Evolutionary conservation across 441 rosid species (phyloP).

Genomic region (Pelargonium cotyledonis): DNA sequence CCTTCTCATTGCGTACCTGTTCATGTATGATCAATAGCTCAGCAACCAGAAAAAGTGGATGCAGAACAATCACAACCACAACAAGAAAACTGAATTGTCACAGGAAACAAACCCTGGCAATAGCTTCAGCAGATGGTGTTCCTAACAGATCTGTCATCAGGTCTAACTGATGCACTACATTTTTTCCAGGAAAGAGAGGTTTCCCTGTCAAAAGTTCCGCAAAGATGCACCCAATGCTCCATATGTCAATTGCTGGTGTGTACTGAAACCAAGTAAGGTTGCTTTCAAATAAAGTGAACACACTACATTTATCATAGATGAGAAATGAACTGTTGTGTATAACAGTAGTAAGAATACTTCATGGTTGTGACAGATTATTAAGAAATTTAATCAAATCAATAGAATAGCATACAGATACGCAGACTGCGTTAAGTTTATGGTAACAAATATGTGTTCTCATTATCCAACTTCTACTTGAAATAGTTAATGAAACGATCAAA

Average conservation of each 20-base stretch:
- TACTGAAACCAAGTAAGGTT: slow-evolving; percentile 44
- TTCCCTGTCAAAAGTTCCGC: slow-evolving; percentile 94
- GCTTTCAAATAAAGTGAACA: slow-evolving; percentile 20
- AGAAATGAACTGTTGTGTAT: neutral
- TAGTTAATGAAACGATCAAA: neutral
- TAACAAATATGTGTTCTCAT: neutral
- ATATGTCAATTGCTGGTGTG: slow-evolving; percentile 95
- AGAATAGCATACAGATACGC: neutral
- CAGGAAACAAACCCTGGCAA: slow-evolving; percentile 58
- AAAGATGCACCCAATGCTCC: slow-evolving; percentile 99
- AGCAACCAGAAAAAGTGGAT: slow-evolving; percentile 5
- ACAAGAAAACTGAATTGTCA: neutral
- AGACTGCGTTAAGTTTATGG: neutral
- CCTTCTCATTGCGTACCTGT: slow-evolving; percentile 97
- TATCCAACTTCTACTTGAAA: neutral
- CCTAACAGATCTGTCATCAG: slow-evolving; percentile 97
- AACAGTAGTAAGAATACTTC: neutral
- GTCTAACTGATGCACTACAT: slow-evolving; percentile 97
- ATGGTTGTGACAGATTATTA: neutral
- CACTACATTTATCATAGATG: neutral
- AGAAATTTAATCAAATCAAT: neutral
- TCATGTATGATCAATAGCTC: slow-evolving; percentile 18
- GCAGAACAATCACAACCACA: slow-evolving; percentile 2
- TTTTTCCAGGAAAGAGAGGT: slow-evolving; percentile 95
- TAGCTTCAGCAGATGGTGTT: slow-evolving; percentile 78